phyloP scores from a whole-genome alignment of 768 basidiomycete genomes.

The Xerocomellus amylosporus region DNA sequence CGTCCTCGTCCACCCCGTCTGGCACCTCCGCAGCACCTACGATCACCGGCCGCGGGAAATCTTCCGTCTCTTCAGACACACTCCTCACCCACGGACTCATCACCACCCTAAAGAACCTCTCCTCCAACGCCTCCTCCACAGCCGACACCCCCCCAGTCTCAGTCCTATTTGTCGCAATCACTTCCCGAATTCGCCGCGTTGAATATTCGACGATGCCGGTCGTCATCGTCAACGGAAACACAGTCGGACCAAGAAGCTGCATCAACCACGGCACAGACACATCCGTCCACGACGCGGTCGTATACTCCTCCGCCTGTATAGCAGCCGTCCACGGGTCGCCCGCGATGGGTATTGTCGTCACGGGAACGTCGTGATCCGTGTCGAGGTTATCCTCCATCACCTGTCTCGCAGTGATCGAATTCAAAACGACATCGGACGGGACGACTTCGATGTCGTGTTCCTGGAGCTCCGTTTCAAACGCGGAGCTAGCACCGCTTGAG shows the following conservation, averaged over 20 bases:
- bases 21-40: slow-evolving; percentile 20
- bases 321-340: slow-evolving; percentile 30
- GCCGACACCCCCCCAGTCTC: not conserved
- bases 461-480: slow-evolving; percentile 41
- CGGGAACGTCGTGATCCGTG: slow-evolving; percentile 9
- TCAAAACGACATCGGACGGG: slow-evolving; percentile 22
- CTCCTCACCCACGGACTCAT: slow-evolving; percentile 49
- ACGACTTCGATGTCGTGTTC: slow-evolving; percentile 32
- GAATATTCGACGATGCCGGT: slow-evolving; percentile 64
- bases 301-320: slow-evolving; percentile 20
- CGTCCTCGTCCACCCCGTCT: slow-evolving; percentile 5
- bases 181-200: slow-evolving; percentile 51
- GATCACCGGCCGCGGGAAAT: slow-evolving; percentile 36
- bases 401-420: slow-evolving; percentile 27
- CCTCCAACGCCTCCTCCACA: slow-evolving; percentile 45
- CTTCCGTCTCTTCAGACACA: slow-evolving; percentile 33
- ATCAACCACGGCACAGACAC: slow-evolving; percentile 30
- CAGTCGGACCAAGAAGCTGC: slow-evolving; percentile 50
- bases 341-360: slow-evolving; percentile 16
- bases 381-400: slow-evolving; percentile 33
- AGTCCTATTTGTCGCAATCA: slow-evolving; percentile 33
- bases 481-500: not conserved
- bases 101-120: slow-evolving; percentile 44
- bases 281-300: slow-evolving; percentile 31
- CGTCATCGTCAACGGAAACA: slow-evolving; percentile 55